Conservation (phyloP, 192 early-diverging fungal species). For the Backusella tuberculispora region DNA sequence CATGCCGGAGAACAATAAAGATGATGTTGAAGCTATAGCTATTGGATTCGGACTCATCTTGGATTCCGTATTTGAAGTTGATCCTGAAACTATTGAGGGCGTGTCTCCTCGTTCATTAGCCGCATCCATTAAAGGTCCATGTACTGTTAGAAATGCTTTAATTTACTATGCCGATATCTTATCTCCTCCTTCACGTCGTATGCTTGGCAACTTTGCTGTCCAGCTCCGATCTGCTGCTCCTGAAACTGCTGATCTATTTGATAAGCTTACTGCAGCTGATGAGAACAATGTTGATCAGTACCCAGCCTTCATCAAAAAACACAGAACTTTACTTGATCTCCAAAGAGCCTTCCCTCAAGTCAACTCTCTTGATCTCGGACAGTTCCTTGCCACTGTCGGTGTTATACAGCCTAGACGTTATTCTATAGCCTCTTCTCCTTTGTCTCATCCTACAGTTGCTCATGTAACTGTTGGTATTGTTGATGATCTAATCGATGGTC, state of each 20-base stretch:
- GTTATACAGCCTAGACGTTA: slow-evolving; percentile 84
- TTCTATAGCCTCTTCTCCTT: slow-evolving; percentile 77
- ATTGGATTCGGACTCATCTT: slow-evolving; percentile 50
- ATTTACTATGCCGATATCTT: slow-evolving; percentile 52
- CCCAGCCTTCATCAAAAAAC: slow-evolving; percentile 41
- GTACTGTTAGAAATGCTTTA: slow-evolving; percentile 51
- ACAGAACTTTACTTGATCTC: slow-evolving; percentile 55
- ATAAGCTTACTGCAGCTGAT: slow-evolving; percentile 36
- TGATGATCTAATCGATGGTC: slow-evolving; percentile 32
- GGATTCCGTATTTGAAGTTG: slow-evolving; percentile 55
- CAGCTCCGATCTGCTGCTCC: slow-evolving; percentile 36
- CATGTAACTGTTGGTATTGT: slow-evolving; percentile 40
- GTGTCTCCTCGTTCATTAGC: slow-evolving; percentile 53
- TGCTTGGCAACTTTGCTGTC: slow-evolving; percentile 45
- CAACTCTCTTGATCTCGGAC: slow-evolving; percentile 40
- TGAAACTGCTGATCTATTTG: slow-evolving; percentile 42
- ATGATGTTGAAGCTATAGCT: slow-evolving; percentile 48
- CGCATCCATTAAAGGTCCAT: slow-evolving; percentile 44
- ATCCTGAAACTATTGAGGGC: slow-evolving; percentile 16
- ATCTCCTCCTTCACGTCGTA: slow-evolving; percentile 45
- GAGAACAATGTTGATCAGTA: slow-evolving; percentile 39
- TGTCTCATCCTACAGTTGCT: slow-evolving; percentile 34
- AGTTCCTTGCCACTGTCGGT: slow-evolving; percentile 44
- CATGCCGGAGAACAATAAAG: slow-evolving; percentile 43
- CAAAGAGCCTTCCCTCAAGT: slow-evolving; percentile 45